phyloP scores from a whole-genome alignment of 2,329 filamentous ascomycete genomes.

The Cordyceps cicadae region DNA sequence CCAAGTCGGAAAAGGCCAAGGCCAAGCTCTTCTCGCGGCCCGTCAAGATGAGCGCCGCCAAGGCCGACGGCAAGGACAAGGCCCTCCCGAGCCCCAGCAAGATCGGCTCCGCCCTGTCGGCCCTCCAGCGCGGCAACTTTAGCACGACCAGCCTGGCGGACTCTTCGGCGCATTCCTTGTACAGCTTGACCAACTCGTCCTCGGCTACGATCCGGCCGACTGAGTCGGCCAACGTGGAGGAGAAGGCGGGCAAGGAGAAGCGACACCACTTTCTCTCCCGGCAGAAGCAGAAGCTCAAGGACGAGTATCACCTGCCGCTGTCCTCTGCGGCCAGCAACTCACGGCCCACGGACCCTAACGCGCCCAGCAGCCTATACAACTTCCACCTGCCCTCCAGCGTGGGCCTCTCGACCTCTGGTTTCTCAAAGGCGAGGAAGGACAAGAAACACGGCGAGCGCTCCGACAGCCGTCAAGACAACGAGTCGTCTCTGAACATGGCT shows the following conservation, averaged over 20 bases:
- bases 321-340: constrained; percentile 73
- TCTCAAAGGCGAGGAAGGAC: constrained; percentile 79
- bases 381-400: constrained; percentile 69
- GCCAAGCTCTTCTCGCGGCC: constrained; percentile 76
- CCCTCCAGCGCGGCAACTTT: constrained; percentile 57
- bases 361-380: constrained; percentile 69
- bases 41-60: constrained; percentile 60
- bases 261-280: constrained; percentile 73
- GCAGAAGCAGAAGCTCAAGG: constrained; percentile 71
- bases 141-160: constrained; percentile 65
- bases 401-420: constrained; percentile 54
- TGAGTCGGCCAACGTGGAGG: constrained; percentile 39
- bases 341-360: constrained; percentile 63
- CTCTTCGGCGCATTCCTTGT: constrained; percentile 53
- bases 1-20: constrained; percentile 61
- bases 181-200: constrained; percentile 67
- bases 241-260: constrained; percentile 50
- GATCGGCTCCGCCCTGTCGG: constrained; percentile 58
- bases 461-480: constrained; percentile 42
- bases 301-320: constrained; percentile 63
- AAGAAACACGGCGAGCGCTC: constrained; percentile 69
- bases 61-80: constrained; percentile 57
- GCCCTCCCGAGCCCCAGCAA: constrained; percentile 65
- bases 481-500: constrained; percentile 33
- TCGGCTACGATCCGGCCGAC: constrained; percentile 65